These are phyloP conservation scores for Warburgia ugandensis DNA, from an alignment of 164 flowering plant genomes.

Conservation along the genomic window DNA sequence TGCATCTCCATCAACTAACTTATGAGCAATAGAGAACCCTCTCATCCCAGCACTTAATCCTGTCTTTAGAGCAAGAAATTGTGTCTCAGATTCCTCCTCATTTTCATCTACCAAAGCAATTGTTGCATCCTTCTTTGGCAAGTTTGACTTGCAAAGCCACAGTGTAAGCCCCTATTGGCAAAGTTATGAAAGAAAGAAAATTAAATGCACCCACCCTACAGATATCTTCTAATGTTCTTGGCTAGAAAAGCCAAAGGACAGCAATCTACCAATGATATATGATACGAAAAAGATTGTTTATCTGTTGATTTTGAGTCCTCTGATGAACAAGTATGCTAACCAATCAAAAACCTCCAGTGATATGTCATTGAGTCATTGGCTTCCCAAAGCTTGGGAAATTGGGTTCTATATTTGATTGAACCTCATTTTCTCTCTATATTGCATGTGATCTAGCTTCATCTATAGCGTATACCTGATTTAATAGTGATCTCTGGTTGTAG, in stretches of 20 bases:
- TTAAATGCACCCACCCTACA: too few species aligned
- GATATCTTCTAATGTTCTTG: too few species aligned
- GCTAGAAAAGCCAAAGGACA: too few species aligned
- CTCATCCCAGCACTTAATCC: slow-evolving; percentile 86
- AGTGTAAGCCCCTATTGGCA: slow-evolving; percentile 48
- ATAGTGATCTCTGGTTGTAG: slow-evolving; percentile 26
- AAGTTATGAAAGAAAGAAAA: neutral
- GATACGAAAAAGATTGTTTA: neutral
- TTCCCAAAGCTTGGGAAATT: slow-evolving; percentile 53
- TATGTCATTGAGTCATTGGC: slow-evolving; percentile 70
- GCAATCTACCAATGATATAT: neutral
- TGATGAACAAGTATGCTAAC: slow-evolving; percentile 23
- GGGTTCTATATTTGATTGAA: slow-evolving; percentile 28
- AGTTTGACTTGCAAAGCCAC: slow-evolving; percentile 33
- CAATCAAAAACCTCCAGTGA: slow-evolving; percentile 69
- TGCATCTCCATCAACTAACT: slow-evolving; percentile 75
- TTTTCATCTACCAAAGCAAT: slow-evolving; percentile 22
- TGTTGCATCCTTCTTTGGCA: slow-evolving; percentile 21
- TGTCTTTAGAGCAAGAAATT: slow-evolving; percentile 43
- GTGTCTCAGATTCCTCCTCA: slow-evolving; percentile 24
- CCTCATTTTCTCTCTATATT: slow-evolving; percentile 31
- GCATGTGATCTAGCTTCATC: slow-evolving; percentile 35
- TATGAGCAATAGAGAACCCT: slow-evolving; percentile 61
- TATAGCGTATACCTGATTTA: slow-evolving; percentile 35
- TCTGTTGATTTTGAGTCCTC: neutral